These are phyloP conservation scores for Candida golubevii DNA, from an alignment of 805 yeast species.

Conservation along the genomic window DNA sequence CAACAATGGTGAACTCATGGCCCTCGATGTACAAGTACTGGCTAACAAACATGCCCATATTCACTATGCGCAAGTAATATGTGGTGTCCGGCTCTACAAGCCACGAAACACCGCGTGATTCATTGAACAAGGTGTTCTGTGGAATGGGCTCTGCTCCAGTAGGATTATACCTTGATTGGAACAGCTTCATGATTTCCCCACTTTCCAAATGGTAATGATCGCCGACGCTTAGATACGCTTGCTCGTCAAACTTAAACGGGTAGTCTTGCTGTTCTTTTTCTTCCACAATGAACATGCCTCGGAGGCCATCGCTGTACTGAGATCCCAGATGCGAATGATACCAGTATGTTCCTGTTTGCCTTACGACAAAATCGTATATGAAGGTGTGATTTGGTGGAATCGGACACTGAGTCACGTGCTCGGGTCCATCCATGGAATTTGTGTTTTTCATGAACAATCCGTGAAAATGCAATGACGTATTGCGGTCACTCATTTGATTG, in stretches of 20 bases:
- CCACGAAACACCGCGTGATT: slow-evolving; percentile 54
- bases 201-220: slow-evolving; percentile 64
- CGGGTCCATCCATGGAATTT: slow-evolving; percentile 44
- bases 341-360: slow-evolving; percentile 43
- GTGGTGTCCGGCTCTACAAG: slow-evolving; percentile 56
- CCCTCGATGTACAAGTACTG: slow-evolving; percentile 45
- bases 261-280: slow-evolving; percentile 36
- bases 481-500: slow-evolving; percentile 30
- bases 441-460: slow-evolving; percentile 39
- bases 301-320: slow-evolving; percentile 74
- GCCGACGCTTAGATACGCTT: slow-evolving; percentile 49
- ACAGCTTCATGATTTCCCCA: slow-evolving; percentile 41
- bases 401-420: slow-evolving; percentile 45
- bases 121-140: slow-evolving; percentile 60
- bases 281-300: slow-evolving; percentile 65
- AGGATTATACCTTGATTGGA: slow-evolving; percentile 65
- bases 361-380: slow-evolving; percentile 31
- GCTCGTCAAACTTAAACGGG: slow-evolving; percentile 63
- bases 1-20: slow-evolving; percentile 39
- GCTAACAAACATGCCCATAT: slow-evolving; percentile 69
- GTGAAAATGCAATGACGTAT: slow-evolving; percentile 43
- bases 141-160: slow-evolving; percentile 86
- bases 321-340: slow-evolving; percentile 76
- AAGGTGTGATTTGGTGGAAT: slow-evolving; percentile 37
- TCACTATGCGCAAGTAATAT: slow-evolving; percentile 59